A percentile compares a stretch with the other conserved stretches of the same genome.
Conservation (phyloP, 1,284 basidiomycete species). For the Puccinia novopanici region DNA sequence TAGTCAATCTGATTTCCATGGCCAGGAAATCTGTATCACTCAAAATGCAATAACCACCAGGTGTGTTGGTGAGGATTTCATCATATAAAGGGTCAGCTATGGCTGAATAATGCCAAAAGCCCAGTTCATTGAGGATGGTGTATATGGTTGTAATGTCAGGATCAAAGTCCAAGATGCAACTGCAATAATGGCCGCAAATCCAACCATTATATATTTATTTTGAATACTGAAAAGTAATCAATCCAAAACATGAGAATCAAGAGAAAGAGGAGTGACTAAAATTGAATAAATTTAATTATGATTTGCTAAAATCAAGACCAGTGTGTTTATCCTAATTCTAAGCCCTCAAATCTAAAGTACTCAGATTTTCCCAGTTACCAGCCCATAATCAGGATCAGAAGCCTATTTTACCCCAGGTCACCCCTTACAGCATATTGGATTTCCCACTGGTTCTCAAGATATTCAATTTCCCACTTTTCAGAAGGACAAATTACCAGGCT, state of each 20-base stretch:
- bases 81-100: too few species aligned
- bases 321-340: too few species aligned
- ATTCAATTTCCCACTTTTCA: too few species aligned
- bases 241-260: background rate
- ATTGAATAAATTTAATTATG: background rate
- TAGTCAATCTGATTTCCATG: background rate
- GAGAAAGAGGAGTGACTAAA: background rate
- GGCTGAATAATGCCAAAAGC: background rate
- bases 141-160: slow-evolving; percentile 58
- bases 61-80: background rate
- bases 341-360: too few species aligned
- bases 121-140: slow-evolving; percentile 58
- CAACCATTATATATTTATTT: background rate
- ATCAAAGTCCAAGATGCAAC: background rate
- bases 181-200: too few species aligned
- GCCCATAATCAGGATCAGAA: too few species aligned
- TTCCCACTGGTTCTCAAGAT: too few species aligned
- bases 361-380: too few species aligned
- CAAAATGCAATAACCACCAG: background rate
- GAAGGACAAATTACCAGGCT: too few species aligned
- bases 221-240: background rate
- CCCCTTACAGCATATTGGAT: too few species aligned
- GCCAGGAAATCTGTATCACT: background rate
- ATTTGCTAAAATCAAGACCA: too few species aligned
- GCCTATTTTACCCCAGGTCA: too few species aligned